Evolutionary conservation across 2,329 filamentous ascomycete genomes (phyloP), one percentile per base, ranked within the genome.

Genomic region (Penicillium oxalicum): DNA sequence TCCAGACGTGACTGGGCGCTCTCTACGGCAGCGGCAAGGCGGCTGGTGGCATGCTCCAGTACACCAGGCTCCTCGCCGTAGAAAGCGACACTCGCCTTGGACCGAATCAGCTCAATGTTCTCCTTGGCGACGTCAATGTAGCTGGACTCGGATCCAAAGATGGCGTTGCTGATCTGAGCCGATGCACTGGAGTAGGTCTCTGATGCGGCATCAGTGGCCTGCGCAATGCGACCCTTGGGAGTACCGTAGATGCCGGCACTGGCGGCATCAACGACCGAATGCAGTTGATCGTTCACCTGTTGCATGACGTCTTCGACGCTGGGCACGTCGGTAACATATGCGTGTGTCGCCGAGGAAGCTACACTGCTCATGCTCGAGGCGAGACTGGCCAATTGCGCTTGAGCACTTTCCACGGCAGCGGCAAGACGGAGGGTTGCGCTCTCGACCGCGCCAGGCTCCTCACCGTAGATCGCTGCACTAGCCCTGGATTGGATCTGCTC

Each of bases 211-310:
- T 75, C 75, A 18, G 75, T 77, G 2, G 76, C 78, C 60, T 79
- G 68, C 58, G 83, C 80, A 27, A 73, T 69, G 2, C 68, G 67
- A 27, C 78, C 76, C 60, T 79, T 80, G 24, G 70, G 66, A 1
- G 76, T 76, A 38, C 80, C 81, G 56, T 84, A 83, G n/a, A 82
- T 64, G 40, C 81, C 78, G 9, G 73, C 64, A 40, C 76, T 81
- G 1, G 79, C 81, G 39, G 78, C 80, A 40, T 78, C 75, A 7
- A 84, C 76, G n/a, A 77, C 80, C 24, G 76, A 69, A 45, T 81
- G 74, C 38, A 84, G 68, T 54, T 81, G 79, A 8, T 75, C 72
- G 46, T 72, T 79, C n/a, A 78, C 78, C 12, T 75, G 70, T 28
- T 76, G 74, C 26, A 85, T 64, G 40, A 83, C 78, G 9, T 73